Conservation (phyloP, 2,329 filamentous ascomycete genomes). For the Colletotrichum noveboracense region DNA sequence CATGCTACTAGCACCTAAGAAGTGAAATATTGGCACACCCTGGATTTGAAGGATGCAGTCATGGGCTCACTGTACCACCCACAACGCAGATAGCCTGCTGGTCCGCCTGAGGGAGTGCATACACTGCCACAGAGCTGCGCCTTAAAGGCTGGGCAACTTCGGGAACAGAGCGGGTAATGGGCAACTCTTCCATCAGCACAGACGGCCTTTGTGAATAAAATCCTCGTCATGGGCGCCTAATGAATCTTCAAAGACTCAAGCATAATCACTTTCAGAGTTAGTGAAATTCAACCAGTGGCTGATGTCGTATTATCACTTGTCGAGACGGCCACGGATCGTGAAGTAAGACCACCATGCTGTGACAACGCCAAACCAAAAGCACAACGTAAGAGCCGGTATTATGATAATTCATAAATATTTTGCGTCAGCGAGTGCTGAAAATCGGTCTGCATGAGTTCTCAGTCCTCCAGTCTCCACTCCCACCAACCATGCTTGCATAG, state of each 20-base stretch:
- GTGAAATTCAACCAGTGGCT: too few species aligned
- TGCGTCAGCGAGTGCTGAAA: too few species aligned
- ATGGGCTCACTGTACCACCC: not conserved
- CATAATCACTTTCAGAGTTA: too few species aligned
- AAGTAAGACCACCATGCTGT: too few species aligned
- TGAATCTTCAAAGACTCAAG: not conserved
- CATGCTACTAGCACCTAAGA: not conserved
- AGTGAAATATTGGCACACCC: not conserved
- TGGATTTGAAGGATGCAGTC: not conserved
- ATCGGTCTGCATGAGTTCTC: too few species aligned
- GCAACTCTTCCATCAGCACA: not conserved
- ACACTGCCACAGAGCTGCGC: not conserved
- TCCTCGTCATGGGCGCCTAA: accelerated
- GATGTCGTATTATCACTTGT: too few species aligned
- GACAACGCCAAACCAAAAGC: too few species aligned
- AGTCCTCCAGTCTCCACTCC: not conserved
- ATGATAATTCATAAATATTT: too few species aligned
- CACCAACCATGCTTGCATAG: not conserved
- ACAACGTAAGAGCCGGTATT: too few species aligned
- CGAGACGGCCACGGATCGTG: too few species aligned
- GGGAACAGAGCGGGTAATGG: not conserved
- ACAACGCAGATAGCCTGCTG: not conserved
- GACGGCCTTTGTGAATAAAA: not conserved
- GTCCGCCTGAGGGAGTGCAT: not conserved
- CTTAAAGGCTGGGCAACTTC: not conserved